Evolutionary conservation across 768 basidiomycete genomes (phyloP), one percentile per base, ranked within the genome.

Genomic region (Hemileccinum impolitum): DNA sequence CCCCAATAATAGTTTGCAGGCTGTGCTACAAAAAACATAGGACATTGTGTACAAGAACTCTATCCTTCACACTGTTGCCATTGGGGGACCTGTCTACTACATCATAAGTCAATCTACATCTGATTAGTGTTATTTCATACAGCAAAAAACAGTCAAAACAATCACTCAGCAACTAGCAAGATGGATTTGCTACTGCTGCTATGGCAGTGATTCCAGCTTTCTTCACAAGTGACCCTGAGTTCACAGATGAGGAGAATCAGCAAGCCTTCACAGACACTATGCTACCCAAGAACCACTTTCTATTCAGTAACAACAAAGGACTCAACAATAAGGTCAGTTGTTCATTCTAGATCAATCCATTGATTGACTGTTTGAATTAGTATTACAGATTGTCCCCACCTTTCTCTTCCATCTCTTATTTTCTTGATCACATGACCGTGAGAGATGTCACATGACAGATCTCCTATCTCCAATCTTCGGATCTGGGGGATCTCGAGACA

Each of bases 221-320:
- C 15, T 49, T 49, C 13, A 23, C 42, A 14, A 21, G 31, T 14
- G 48, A 49, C 21, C n/a, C 14, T 12, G 31, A 48, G 21, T 48
- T 48, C 26, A 23, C 18, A 1, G 34, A 42, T 15, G 11, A 23
- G 15, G n/a, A 32, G 23, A 40, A 35, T 11, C 40, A 25, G 23
- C 6, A 35, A 35, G 47, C 23, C 13, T 49, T 49, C 37, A 15
- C 39, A 0, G 21, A 38, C 10, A 36, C 35, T 18, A 49, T 43
- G 48, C 18, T 49, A 8, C 38, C n/a, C 17, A 31, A 42, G 41
- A 44, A 43, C 25, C 19, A 11, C 9, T 53, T 53, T 14, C 28
- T 53, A 25, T 53, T 44, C 52, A 48, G 47, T 12, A 32, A 53
- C 17, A 53, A 53, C 25, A 40, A 17, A 44, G 47, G 47, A 19